phyloP scores from a whole-genome alignment of 495 filamentous ascomycete species.

The Bombardia bombarda region DNA sequence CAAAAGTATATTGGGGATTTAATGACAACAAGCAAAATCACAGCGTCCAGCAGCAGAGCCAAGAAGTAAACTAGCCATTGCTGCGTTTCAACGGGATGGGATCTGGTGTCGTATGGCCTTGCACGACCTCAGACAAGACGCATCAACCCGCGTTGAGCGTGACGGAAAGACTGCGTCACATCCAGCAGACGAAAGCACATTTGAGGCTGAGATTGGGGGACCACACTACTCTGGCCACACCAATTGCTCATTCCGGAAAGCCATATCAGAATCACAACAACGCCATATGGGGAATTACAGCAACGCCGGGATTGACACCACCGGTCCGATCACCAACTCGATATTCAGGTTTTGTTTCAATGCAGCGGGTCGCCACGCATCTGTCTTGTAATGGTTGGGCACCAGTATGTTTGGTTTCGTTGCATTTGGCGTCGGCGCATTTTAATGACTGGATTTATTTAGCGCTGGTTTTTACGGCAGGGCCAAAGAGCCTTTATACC shows the following conservation, averaged over 20 bases:
- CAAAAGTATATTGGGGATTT: slow-evolving; percentile 84
- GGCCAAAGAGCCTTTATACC: slow-evolving; percentile 4
- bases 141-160: not conserved
- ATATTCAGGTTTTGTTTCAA: not conserved
- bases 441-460: not conserved
- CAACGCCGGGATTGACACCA: no score
- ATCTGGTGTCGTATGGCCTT: no score
- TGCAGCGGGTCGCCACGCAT: not conserved
- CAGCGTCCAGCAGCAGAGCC: slow-evolving; percentile 43
- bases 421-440: not conserved
- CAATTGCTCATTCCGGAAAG: no score
- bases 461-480: not conserved
- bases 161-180: no score
- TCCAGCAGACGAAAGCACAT: no score
- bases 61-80: slow-evolving; percentile 41
- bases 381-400: not conserved
- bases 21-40: slow-evolving; percentile 76
- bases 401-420: not conserved
- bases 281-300: no score
- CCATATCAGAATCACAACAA: no score
- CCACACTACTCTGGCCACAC: no score
- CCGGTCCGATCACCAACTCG: no score
- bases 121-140: no score
- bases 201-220: no score
- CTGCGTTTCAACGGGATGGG: no score